Evolutionary conservation across 2,329 filamentous ascomycete species (phyloP).

Genomic region (Aspergillus pseudoglaucus): DNA sequence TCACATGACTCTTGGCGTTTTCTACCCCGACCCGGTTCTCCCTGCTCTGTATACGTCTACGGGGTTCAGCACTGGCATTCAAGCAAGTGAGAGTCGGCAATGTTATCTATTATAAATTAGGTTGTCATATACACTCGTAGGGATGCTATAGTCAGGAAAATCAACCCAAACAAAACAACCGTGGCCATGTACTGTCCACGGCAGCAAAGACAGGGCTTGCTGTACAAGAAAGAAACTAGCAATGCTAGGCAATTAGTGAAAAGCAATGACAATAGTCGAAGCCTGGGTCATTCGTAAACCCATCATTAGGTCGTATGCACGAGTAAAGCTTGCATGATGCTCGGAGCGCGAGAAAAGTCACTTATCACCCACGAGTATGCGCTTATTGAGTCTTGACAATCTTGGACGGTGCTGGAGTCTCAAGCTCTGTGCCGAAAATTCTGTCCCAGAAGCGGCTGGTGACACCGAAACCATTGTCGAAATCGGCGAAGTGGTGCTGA

Average conservation of each 20-base stretch:
- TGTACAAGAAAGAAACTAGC: constrained; percentile 12
- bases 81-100: neutral
- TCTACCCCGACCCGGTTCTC: neutral
- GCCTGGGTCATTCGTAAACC: neutral
- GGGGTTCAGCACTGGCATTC: neutral
- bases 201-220: constrained; percentile 5
- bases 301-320: constrained; percentile 4
- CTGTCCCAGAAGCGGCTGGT: constrained; percentile 94
- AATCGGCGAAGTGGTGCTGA: constrained; percentile 95
- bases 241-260: neutral
- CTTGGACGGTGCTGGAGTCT: constrained; percentile 31
- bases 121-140: constrained; percentile 16
- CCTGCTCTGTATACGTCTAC: neutral
- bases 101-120: constrained; percentile 16
- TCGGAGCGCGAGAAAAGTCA: neutral
- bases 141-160: constrained; percentile 12
- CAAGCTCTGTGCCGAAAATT: constrained; percentile 83
- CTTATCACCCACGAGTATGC: neutral
- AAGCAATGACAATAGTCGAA: neutral
- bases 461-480: constrained; percentile 94
- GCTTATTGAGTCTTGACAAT: constrained; percentile 30
- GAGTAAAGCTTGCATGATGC: neutral
- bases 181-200: neutral
- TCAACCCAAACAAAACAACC: neutral
- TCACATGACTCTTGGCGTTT: constrained; percentile 10